Percentiles rank a stretch among this genome's conserved stretches.
Conservation (phyloP, 1,139 yeast genomes). For the Lodderomyces jiufengensis region DNA sequence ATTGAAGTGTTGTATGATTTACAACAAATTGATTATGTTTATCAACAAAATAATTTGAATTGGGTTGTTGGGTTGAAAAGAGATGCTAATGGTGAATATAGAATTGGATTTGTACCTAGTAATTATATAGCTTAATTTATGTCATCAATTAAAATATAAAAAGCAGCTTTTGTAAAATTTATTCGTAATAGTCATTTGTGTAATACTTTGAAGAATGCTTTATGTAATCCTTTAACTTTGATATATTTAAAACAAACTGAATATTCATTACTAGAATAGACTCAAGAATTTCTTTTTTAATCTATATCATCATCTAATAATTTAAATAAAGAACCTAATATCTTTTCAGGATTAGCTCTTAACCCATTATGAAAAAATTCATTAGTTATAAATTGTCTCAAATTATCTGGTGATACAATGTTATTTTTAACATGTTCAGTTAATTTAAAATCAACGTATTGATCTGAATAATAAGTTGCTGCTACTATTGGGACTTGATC, state of each 20-base stretch:
- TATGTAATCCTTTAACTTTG: no score
- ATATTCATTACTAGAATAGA: no score
- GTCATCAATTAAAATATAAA: not conserved
- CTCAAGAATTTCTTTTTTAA: no score
- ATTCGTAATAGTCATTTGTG: no score
- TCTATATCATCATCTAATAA: conserved; percentile 45
- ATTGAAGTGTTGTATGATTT: conserved; percentile 35
- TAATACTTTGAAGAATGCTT: no score
- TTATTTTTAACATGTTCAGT: conserved; percentile 31
- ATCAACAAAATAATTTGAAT: conserved; percentile 19
- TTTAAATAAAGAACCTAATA: conserved; percentile 38
- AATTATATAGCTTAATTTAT: conserved; percentile 21
- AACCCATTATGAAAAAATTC: conserved; percentile 54
- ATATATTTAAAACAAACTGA: no score
- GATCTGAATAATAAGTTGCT: conserved; percentile 48
- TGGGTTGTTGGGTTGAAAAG: conserved; percentile 34
- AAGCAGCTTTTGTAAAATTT: no score
- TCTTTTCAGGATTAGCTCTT: conserved; percentile 37
- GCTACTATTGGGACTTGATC: conserved; percentile 48
- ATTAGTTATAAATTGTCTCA: conserved; percentile 43
- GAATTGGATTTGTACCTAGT: conserved; percentile 43
- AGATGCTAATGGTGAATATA: conserved; percentile 11
- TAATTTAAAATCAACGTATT: conserved; percentile 50
- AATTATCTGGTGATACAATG: conserved; percentile 31
- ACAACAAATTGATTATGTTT: conserved; percentile 24